Evolutionary conservation across 140 eudicot species (phyloP).

Genomic region (Erigeron philadelphicus): DNA sequence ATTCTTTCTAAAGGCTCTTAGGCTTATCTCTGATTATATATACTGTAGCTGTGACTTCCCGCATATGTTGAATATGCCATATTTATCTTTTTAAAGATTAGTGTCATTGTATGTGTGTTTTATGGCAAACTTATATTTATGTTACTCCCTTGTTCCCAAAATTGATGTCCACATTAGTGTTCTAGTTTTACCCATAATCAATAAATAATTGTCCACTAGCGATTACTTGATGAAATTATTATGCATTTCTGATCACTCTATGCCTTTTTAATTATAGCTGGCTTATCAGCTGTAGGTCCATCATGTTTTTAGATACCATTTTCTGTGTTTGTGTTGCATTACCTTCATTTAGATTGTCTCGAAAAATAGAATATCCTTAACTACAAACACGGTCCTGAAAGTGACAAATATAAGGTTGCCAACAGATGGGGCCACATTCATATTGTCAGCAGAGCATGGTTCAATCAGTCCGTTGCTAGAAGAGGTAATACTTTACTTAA

Average conservation of each 20-base stretch:
- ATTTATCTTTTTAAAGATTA: background rate
- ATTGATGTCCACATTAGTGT: too few species aligned
- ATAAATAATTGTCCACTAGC: too few species aligned
- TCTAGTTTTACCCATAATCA: too few species aligned
- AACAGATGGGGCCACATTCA: constrained; percentile 71
- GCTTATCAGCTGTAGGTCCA: background rate
- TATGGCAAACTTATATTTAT: background rate
- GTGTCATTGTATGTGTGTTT: background rate
- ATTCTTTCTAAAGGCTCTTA: background rate
- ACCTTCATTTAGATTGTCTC: constrained; percentile 12
- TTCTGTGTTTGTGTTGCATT: constrained; percentile 15
- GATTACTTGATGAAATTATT: too few species aligned
- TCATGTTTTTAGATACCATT: background rate
- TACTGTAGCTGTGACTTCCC: background rate
- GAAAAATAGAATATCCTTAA: constrained; percentile 42
- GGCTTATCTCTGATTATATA: background rate
- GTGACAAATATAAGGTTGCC: constrained; percentile 95
- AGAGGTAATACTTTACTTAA: constrained; percentile 49
- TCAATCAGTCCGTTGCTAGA: constrained; percentile 76
- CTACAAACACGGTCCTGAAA: constrained; percentile 70
- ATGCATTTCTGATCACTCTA: too few species aligned
- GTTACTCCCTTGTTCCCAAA: too few species aligned
- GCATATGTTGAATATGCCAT: background rate
- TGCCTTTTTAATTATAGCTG: background rate
- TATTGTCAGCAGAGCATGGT: constrained; percentile 70